Conservation (phyloP, 164 flowering plant genomes). For the Tetrastigma voinierianum region DNA sequence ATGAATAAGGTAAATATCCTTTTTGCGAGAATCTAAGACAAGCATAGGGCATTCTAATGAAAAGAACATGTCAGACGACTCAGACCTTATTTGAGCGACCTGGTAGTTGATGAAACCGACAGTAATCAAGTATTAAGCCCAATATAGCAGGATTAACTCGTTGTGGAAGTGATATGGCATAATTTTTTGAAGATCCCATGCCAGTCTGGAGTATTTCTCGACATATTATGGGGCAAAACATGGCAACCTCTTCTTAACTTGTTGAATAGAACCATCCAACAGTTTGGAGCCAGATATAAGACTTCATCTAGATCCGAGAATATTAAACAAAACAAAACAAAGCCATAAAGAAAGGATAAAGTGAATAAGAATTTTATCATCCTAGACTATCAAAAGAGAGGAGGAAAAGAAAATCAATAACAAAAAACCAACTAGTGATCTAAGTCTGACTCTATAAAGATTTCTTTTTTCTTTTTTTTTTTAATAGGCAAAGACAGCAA, state of each 20-base stretch:
- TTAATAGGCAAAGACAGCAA: too few relatives aligned
- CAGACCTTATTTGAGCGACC: slow-evolving; percentile 96
- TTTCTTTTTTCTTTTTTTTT: too few relatives aligned
- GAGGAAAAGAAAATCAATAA: background rate
- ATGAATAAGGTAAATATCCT: too few relatives aligned
- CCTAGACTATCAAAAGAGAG: background rate
- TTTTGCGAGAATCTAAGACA: background rate
- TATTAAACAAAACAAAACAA: background rate
- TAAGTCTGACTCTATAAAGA: too few relatives aligned
- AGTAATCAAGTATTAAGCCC: slow-evolving; percentile 82
- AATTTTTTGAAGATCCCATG: slow-evolving; percentile 79
- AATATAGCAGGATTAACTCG: slow-evolving; percentile 71
- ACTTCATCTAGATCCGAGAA: slow-evolving; percentile 55
- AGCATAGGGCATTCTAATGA: background rate
- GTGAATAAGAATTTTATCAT: background rate
- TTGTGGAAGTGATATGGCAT: slow-evolving; percentile 80
- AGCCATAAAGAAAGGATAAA: background rate
- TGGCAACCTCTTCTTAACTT: slow-evolving; percentile 92
- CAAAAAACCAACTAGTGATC: background rate
- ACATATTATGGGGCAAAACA: slow-evolving; percentile 88
- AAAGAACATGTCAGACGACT: slow-evolving; percentile 2
- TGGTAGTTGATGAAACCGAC: slow-evolving; percentile 89
- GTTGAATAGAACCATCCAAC: slow-evolving; percentile 90
- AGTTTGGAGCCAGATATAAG: slow-evolving; percentile 91
- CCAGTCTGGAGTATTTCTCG: slow-evolving; percentile 71